phyloP scores from a whole-genome alignment of 345 rosid genomes.

The Eucalyptus polybractea region DNA sequence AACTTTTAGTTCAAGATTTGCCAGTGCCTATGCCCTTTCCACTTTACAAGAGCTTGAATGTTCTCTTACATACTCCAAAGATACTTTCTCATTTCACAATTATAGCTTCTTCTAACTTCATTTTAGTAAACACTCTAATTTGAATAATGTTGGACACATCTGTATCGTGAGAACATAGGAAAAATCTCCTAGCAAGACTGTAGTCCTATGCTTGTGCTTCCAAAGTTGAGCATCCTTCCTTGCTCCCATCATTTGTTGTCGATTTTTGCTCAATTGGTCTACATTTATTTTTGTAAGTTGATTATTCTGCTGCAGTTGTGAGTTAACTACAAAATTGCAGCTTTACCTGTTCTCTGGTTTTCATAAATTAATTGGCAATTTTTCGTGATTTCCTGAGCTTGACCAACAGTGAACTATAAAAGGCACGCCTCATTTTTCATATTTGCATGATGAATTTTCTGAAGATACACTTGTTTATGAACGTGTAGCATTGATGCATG shows the following conservation, averaged over 20 bases:
- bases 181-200: neutral
- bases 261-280: neutral
- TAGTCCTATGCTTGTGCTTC: neutral
- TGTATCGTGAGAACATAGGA: neutral
- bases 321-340: neutral
- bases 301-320: neutral
- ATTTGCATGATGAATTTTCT: neutral
- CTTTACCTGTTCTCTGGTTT: neutral
- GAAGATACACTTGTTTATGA: neutral
- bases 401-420: neutral
- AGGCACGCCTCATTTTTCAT: neutral
- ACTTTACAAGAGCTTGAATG: too few species aligned
- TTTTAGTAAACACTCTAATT: neutral
- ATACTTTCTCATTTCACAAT: too few species aligned
- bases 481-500: neutral
- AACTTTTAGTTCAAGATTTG: too few species aligned
- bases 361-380: neutral
- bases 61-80: too few species aligned
- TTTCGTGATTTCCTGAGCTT: neutral
- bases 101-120: too few species aligned
- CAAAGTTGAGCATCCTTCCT: neutral
- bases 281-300: neutral
- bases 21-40: too few species aligned
- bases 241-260: neutral
- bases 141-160: neutral